Evolutionary conservation across 805 yeast species (phyloP).

Genomic region (Saturnispora gosingensis): DNA sequence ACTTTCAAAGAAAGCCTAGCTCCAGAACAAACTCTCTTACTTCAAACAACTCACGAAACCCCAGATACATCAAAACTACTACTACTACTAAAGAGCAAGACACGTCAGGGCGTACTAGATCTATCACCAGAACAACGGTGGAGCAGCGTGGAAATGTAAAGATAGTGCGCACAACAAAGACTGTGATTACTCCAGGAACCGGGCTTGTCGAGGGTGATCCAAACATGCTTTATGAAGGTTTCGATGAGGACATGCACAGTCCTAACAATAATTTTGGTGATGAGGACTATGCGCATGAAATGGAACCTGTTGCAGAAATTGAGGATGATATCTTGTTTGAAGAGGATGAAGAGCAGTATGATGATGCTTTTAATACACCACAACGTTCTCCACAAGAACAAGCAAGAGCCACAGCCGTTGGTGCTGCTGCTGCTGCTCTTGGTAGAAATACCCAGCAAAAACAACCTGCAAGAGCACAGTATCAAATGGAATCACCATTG

Average conservation of each 20-base stretch:
- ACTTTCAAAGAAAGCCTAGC: background rate
- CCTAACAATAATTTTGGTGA: constrained; percentile 16
- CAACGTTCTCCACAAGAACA: background rate
- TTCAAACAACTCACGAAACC: constrained; percentile 22
- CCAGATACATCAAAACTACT: constrained; percentile 27
- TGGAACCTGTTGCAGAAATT: constrained; percentile 2
- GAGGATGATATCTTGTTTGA: background rate
- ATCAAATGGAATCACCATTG: background rate
- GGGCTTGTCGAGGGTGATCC: constrained; percentile 19
- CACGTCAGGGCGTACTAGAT: constrained; percentile 41
- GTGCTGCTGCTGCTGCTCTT: constrained; percentile 11
- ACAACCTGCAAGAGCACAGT: background rate
- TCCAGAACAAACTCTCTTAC: constrained; percentile 24
- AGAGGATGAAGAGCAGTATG: background rate
- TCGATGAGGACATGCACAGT: constrained; percentile 17
- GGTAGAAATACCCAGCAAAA: background rate
- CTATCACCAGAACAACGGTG: constrained; percentile 46
- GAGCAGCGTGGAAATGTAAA: constrained; percentile 41
- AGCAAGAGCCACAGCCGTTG: background rate
- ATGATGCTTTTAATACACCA: background rate
- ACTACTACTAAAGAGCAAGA: constrained; percentile 42
- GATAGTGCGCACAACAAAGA: constrained; percentile 38
- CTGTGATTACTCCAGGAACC: constrained; percentile 15
- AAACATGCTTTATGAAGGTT: constrained; percentile 20
- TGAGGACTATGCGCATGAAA: background rate